Base-by-base conservation (phyloP, 1,284 basidiomycete species). In the Ustilago trichophora region DNA sequence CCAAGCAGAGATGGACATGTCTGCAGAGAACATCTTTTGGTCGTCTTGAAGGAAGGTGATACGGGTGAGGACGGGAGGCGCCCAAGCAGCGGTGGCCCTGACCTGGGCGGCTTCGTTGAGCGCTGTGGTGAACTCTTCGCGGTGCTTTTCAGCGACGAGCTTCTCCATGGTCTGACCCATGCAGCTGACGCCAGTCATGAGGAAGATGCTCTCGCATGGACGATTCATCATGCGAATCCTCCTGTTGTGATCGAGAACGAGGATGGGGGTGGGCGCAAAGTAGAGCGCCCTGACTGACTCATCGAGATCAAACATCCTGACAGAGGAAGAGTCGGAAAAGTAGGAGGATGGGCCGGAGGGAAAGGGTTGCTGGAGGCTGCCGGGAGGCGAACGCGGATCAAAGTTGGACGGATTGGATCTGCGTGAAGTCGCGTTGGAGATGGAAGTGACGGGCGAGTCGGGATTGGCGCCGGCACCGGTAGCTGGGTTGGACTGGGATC, bases 271-370 rank as follows among this genome's bases (percentile, higher is more conserved):
- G 27, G 76, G 76, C 38, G 76, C 74, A 62, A 78, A 78, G 53
- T 78, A 78, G 42, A 78, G 57, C 36, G 76, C 76, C 35, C 75
- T 54, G 16, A 78, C 63, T 22, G 75, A 72, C 53, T 78, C 76
- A 40, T 78, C 76, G n/a, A 76, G 64, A 40, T 76, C 75, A n/a
- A 77, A 72, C 76, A 77, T 77, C 6, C 29, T 66, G 46, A 44
- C 50, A 29, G 57, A 68, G 5, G 65, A 60, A 18, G 44, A 38
- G 12, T 44, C 38, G 46, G 43, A 27, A 25, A 54, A 68, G 34
- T 62, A 58, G 27, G 65, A 53, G 4, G 57, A 41, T 4, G 56
- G 48, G 29, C 52, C 51, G 32, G 36, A 18, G 9, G 63, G 51
- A 33, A 66, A 66, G 13, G 63, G 3, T 49, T 40, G n/a, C n/a